These are phyloP conservation scores for Staphylotrichum longicolle DNA, from an alignment of 495 filamentous ascomycete species.

Conservation along the genomic window DNA sequence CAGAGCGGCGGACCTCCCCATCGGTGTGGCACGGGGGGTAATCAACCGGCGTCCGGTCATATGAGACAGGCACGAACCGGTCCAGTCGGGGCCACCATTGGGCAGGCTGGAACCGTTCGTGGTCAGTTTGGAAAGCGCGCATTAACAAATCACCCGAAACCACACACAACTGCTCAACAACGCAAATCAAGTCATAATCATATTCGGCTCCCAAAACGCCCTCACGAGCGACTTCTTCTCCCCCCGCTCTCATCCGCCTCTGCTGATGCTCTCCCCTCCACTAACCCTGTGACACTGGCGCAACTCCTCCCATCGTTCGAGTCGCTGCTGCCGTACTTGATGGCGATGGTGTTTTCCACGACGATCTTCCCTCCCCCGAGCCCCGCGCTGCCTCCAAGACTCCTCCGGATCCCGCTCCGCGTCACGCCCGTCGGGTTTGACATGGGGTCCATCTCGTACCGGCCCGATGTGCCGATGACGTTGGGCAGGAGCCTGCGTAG, in stretches of 20 bases:
- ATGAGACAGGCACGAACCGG: not conserved
- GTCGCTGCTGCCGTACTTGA: conserved; percentile 7
- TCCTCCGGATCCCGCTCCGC: conserved; percentile 3
- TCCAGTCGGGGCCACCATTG: no score
- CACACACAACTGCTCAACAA: no score
- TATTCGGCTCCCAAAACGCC: not conserved
- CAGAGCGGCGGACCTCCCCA: conserved; percentile 12
- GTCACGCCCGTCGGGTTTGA: not conserved
- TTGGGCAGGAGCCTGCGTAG: conserved; percentile 26
- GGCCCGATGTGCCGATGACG: conserved; percentile 17
- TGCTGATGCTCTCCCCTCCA: conserved; percentile 1
- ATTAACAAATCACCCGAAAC: no score
- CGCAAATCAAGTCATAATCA: no score
- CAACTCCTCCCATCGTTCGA: conserved; percentile 14
- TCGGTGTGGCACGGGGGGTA: not conserved
- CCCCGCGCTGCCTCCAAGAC: not conserved
- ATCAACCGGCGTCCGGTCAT: not conserved
- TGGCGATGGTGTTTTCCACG: conserved; percentile 1
- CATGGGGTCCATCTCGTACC: conserved; percentile 22
- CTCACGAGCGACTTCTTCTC: no score
- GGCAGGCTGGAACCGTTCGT: no score
- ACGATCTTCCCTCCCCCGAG: not conserved
- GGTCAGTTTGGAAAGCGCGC: no score
- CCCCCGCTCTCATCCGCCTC: conserved; percentile 4
- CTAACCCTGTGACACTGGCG: conserved; percentile 21